Conservation (phyloP, 352 stramenopile species). For the Pythium aquatile region DNA sequence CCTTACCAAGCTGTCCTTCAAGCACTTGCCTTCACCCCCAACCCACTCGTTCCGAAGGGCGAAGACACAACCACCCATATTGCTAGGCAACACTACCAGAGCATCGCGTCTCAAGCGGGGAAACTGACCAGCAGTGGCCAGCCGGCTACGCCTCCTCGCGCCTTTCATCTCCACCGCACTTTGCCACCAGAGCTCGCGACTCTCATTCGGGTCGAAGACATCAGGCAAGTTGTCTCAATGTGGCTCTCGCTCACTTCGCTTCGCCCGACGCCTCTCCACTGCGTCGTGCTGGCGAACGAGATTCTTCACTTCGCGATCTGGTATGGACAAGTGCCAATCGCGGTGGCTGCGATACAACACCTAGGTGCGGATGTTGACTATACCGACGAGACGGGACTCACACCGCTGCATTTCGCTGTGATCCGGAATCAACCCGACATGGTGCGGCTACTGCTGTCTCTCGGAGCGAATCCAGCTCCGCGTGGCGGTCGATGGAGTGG, state of each 20-base stretch:
- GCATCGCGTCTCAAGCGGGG: constrained; percentile 10
- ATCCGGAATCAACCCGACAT: constrained; percentile 78
- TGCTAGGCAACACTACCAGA: constrained; percentile 48
- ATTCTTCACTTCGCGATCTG: constrained; percentile 79
- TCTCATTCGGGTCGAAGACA: constrained; percentile 41
- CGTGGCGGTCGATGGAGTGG: constrained; percentile 41
- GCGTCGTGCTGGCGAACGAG: constrained; percentile 65
- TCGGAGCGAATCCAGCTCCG: constrained; percentile 38
- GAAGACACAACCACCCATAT: constrained; percentile 63
- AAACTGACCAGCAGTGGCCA: constrained; percentile 28
- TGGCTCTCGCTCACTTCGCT: constrained; percentile 52
- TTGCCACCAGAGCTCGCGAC: constrained; percentile 49
- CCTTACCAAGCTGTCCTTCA: constrained; percentile 73
- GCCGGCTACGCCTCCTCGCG: constrained; percentile 28
- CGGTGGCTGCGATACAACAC: constrained; percentile 60
- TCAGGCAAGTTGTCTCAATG: constrained; percentile 32
- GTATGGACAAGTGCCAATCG: constrained; percentile 56
- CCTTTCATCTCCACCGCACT: constrained; percentile 63
- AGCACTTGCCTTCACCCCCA: constrained; percentile 53
- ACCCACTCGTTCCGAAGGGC: constrained; percentile 35
- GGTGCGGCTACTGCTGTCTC: constrained; percentile 59
- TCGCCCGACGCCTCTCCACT: constrained; percentile 20
- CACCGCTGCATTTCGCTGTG: constrained; percentile 74
- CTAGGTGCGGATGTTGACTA: constrained; percentile 71
- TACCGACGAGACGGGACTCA: constrained; percentile 62